Evolutionary conservation across 352 stramenopile genomes (phyloP), one percentile per base, ranked within the genome.

Genomic region (Peronosclerospora sorghi): DNA sequence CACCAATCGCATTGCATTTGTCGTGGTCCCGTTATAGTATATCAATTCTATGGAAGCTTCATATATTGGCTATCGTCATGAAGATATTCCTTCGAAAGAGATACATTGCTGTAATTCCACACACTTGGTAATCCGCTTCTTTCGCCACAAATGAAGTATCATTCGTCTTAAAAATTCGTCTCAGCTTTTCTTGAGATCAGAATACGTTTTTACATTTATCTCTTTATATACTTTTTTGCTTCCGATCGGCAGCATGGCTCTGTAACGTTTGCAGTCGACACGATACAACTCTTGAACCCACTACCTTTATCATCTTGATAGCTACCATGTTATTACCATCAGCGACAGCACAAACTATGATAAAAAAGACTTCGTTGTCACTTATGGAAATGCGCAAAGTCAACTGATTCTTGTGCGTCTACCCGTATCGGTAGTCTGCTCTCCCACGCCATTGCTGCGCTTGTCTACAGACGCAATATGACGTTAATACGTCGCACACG

Each of bases 1-100:
- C 19, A 54, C 57, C 44, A 60, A 20, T 39, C 32, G n/a, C 13
- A 58, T 14, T 52, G 42, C 14, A 62, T 38, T 15, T 46, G 51
- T 21, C 26, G 41, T 13, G 35, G 48, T 13, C 26, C 24, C 15
- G 10, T 27, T 21, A 14, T 23, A 21, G n/a, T 4, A 8, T 10
- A 5, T 9, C 13, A 17, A 5, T 4, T 17, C 10, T 41, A 4
- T 10, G 14, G 28, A 8, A 20, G 10, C 19, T 38, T 17, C 9
- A 39, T 28, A 14, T 26, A n/a, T 28, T 35, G n/a, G 13, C 41
- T 24, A 17, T 18, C 13, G 1, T 51, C 14, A 20, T 10, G 4
- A 9, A 18, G 10, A 19, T 4, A 17, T 8, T 37, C 18, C 9
- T 34, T 28, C 28, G 32, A 15, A 1, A 23, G 38, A 19, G 5